Evolutionary conservation across 495 filamentous ascomycete species (phyloP).

Genomic region (Xylaria castorea): DNA sequence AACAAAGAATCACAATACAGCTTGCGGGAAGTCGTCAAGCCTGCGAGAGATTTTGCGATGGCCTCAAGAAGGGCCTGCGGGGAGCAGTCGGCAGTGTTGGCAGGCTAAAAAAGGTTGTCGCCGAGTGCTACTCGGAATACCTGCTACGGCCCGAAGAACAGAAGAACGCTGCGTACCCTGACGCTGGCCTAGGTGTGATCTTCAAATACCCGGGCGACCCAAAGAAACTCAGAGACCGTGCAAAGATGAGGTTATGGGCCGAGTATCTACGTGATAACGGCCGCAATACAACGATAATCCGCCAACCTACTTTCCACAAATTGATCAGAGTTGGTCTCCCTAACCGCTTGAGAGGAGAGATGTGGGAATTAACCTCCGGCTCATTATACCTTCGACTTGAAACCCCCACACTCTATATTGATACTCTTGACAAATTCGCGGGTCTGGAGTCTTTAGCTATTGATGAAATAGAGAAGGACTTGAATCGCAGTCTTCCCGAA

Average conservation of each 20-base stretch:
- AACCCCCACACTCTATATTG: slow-evolving; percentile 78
- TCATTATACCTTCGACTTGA: slow-evolving; percentile 87
- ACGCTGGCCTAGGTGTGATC: slow-evolving; percentile 89
- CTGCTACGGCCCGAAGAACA: slow-evolving; percentile 67
- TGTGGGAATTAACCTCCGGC: slow-evolving; percentile 94
- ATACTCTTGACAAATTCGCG: slow-evolving; percentile 81
- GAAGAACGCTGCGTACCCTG: slow-evolving; percentile 71
- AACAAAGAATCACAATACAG: slow-evolving; percentile 87
- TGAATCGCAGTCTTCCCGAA: slow-evolving; percentile 94
- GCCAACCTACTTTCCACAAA: slow-evolving; percentile 97
- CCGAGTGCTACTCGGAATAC: slow-evolving; percentile 93
- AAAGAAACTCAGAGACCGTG: slow-evolving; percentile 91
- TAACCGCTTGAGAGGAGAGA: slow-evolving; percentile 90
- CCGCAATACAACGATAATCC: slow-evolving; percentile 86
- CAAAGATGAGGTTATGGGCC: slow-evolving; percentile 96
- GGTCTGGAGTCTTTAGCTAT: slow-evolving; percentile 91
- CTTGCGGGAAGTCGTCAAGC: slow-evolving; percentile 85
- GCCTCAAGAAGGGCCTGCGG: slow-evolving; percentile 84
- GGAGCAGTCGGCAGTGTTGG: slow-evolving; percentile 85
- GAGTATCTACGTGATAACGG: slow-evolving; percentile 97
- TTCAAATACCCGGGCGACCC: slow-evolving; percentile 97
- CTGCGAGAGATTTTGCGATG: slow-evolving; percentile 96
- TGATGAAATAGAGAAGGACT: slow-evolving; percentile 97
- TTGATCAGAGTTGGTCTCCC: slow-evolving; percentile 94
- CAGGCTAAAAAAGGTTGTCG: slow-evolving; percentile 75